Percentiles rank a stretch among this genome's conserved stretches.
These are phyloP conservation scores for Macrocystidia cucumis DNA, from an alignment of 1,284 basidiomycete species.

Conservation along the genomic window DNA sequence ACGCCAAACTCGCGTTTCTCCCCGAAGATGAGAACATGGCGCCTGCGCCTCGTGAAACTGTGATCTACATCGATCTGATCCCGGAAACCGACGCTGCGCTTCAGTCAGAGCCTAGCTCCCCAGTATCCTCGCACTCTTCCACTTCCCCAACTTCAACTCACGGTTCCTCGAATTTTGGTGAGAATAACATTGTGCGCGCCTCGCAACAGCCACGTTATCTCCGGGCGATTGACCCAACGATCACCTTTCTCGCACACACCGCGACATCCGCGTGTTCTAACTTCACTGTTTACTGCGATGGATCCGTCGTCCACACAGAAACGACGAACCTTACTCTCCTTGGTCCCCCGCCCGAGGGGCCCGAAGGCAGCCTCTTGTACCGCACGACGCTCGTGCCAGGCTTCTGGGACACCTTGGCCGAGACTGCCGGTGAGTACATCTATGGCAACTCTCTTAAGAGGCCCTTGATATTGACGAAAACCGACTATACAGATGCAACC, in stretches of 20 bases:
- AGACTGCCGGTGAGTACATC: conserved; percentile 37
- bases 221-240: conserved; percentile 50
- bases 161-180: conserved; percentile 15
- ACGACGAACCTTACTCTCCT: conserved; percentile 31
- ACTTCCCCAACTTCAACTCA: conserved; percentile 10
- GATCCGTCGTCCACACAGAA: conserved; percentile 42
- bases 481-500: conserved; percentile 36
- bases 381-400: conserved; percentile 48
- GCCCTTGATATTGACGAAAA: conserved; percentile 4
- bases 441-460: conserved; percentile 1
- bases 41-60: conserved; percentile 27
- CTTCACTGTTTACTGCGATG: conserved; percentile 46
- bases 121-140: conserved; percentile 7
- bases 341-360: conserved; percentile 22
- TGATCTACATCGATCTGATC: conserved; percentile 55
- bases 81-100: conserved; percentile 18
- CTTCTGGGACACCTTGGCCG: conserved; percentile 50
- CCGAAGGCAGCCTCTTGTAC: conserved; percentile 39
- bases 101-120: conserved; percentile 3
- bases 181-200: conserved; percentile 21
- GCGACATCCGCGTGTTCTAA: conserved; percentile 39
- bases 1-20: conserved; percentile 1
- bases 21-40: conserved; percentile 13
- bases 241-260: conserved; percentile 45
- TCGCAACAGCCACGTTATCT: conserved; percentile 44